These are phyloP conservation scores for Xylaria sp. DNA, from an alignment of 2,329 filamentous ascomycete genomes.

Conservation along the genomic window DNA sequence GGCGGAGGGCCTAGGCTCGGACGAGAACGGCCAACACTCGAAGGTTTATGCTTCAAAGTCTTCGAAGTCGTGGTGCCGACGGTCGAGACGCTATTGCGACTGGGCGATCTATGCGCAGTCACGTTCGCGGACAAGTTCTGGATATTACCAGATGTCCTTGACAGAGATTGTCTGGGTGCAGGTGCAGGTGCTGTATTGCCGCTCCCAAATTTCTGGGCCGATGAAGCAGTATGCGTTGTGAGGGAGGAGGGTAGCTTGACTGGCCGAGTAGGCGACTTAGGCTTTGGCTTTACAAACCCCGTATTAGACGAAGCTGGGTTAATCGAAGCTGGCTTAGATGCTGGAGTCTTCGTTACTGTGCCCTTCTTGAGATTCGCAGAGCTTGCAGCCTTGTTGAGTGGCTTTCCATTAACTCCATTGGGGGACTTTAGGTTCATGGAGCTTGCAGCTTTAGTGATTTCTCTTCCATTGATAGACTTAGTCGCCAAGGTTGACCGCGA, in stretches of 20 bases:
- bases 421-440: slow-evolving; percentile 35
- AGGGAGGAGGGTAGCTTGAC: slow-evolving; percentile 74
- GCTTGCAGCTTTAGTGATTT: slow-evolving; percentile 48
- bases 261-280: slow-evolving; percentile 76
- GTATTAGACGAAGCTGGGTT: slow-evolving; percentile 55
- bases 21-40: slow-evolving; percentile 54
- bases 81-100: slow-evolving; percentile 57
- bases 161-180: slow-evolving; percentile 55
- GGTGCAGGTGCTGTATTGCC: slow-evolving; percentile 45
- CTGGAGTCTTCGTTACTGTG: slow-evolving; percentile 48
- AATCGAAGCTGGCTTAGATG: slow-evolving; percentile 56
- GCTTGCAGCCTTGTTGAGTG: neutral
- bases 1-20: slow-evolving; percentile 69
- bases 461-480: slow-evolving; percentile 53
- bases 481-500: slow-evolving; percentile 53
- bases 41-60: slow-evolving; percentile 42
- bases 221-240: slow-evolving; percentile 76
- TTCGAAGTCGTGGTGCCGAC: slow-evolving; percentile 51
- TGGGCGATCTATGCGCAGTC: slow-evolving; percentile 56
- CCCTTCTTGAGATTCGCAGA: slow-evolving; percentile 52
- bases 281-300: slow-evolving; percentile 67
- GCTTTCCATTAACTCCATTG: slow-evolving; percentile 52
- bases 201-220: slow-evolving; percentile 69
- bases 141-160: slow-evolving; percentile 54
- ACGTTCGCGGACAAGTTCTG: slow-evolving; percentile 44